phyloP scores from a whole-genome alignment of 1,139 yeast species.

The Kluyveromyces marxianus region DNA sequence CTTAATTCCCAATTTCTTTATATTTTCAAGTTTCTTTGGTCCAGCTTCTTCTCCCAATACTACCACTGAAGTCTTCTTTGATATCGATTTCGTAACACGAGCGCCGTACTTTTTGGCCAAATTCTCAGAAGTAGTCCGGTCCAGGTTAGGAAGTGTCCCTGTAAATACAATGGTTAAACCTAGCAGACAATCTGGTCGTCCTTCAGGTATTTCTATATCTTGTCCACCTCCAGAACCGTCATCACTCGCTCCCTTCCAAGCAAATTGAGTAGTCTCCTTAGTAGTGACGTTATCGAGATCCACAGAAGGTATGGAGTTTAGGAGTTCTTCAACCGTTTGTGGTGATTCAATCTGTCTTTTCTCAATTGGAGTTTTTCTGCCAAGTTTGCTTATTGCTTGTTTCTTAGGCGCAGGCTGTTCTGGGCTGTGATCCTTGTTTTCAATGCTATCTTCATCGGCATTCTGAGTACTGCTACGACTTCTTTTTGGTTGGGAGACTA shows the following conservation, averaged over 20 bases:
- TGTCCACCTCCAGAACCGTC: conserved; percentile 8
- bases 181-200: conserved; percentile 71
- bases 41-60: conserved; percentile 97
- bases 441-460: background rate
- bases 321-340: conserved; percentile 25
- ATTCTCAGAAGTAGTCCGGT: conserved; percentile 67
- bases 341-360: background rate
- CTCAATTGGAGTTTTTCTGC: background rate
- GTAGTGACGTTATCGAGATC: conserved; percentile 27
- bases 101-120: conserved; percentile 87
- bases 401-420: background rate
- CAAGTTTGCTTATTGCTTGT: background rate
- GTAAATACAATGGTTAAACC: conserved; percentile 93
- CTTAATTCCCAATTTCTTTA: conserved; percentile 63
- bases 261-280: conserved; percentile 25
- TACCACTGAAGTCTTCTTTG: conserved; percentile 78
- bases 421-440: too few relatives aligned
- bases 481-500: background rate
- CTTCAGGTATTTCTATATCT: conserved; percentile 45
- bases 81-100: conserved; percentile 81
- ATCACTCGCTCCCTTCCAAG: conserved; percentile 14
- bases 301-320: conserved; percentile 27
- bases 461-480: background rate
- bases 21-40: conserved; percentile 83
- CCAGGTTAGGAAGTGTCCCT: conserved; percentile 74